Evolutionary conservation across 2,329 filamentous ascomycete genomes (phyloP).

Genomic region (Trichoderma koningii): DNA sequence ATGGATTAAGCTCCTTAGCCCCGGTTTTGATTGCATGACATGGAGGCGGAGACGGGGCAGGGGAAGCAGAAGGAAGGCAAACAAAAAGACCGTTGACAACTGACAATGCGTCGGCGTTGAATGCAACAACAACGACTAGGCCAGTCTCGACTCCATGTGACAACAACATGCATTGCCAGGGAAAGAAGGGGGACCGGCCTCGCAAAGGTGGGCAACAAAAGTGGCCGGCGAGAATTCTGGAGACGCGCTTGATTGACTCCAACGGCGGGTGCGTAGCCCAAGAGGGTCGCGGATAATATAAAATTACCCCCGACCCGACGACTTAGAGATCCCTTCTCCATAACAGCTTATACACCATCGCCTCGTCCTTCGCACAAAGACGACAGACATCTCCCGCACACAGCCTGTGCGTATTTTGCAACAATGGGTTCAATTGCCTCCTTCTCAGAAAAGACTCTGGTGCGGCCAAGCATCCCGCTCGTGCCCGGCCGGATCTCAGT

Average conservation of each 20-base stretch:
- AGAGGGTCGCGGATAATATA: slow-evolving; percentile 19
- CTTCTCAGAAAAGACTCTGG: slow-evolving; percentile 16
- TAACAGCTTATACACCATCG: background rate
- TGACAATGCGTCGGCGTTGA: background rate
- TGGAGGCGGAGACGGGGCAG: background rate
- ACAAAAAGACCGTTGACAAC: slow-evolving; percentile 1
- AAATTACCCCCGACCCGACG: slow-evolving; percentile 21
- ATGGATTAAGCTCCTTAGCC: slow-evolving; percentile 16
- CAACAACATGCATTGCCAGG: background rate
- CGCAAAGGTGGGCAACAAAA: slow-evolving; percentile 11
- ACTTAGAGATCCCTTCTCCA: slow-evolving; percentile 6
- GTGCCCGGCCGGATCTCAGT: slow-evolving; percentile 22
- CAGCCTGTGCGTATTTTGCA: background rate
- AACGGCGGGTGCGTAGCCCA: slow-evolving; percentile 17
- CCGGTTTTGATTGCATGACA: slow-evolving; percentile 22
- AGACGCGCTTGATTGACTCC: slow-evolving; percentile 20
- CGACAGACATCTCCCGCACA: background rate
- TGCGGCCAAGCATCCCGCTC: slow-evolving; percentile 26
- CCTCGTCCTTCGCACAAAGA: background rate
- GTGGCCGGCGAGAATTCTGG: slow-evolving; percentile 22
- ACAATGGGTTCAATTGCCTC: slow-evolving; percentile 11
- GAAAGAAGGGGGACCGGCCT: background rate
- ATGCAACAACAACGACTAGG: slow-evolving; percentile 9
- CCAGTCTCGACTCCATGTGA: slow-evolving; percentile 15
- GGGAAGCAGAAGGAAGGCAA: background rate